Conservation (phyloP, 257 asterid genomes). For the Cinchona pubescens region DNA sequence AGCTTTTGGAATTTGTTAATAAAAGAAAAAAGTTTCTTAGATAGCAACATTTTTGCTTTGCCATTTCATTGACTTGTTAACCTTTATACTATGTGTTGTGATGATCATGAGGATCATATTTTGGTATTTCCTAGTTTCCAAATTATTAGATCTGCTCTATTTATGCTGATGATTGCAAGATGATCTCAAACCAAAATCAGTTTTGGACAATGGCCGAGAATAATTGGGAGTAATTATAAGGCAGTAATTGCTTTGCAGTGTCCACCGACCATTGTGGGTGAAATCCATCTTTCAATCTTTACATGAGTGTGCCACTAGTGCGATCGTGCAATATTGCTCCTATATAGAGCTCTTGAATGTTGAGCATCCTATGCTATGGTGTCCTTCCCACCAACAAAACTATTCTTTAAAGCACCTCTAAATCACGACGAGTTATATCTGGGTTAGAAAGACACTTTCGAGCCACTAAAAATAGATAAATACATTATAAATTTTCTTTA, state of each 20-base stretch:
- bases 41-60: background rate
- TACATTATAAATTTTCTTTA: too few species aligned
- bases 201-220: background rate
- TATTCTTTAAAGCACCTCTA: too few species aligned
- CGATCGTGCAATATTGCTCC: background rate
- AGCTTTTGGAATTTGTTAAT: background rate
- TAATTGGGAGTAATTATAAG: constrained; percentile 24
- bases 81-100: background rate
- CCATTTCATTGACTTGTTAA: background rate
- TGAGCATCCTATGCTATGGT: constrained; percentile 23
- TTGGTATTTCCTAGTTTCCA: background rate
- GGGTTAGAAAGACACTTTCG: too few species aligned
- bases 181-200: background rate
- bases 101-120: background rate
- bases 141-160: background rate
- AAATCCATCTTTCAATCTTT: constrained; percentile 7
- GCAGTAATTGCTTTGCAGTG: constrained; percentile 14
- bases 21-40: background rate
- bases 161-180: background rate
- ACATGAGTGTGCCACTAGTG: constrained; percentile 3
- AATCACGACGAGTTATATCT: too few species aligned
- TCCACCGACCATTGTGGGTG: background rate
- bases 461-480: too few species aligned
- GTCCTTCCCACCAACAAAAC: constrained; percentile 47
- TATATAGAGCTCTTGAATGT: background rate